These are phyloP conservation scores for Erythrophleum ivorense DNA, from an alignment of 331 rosid species.

Conservation along the genomic window DNA sequence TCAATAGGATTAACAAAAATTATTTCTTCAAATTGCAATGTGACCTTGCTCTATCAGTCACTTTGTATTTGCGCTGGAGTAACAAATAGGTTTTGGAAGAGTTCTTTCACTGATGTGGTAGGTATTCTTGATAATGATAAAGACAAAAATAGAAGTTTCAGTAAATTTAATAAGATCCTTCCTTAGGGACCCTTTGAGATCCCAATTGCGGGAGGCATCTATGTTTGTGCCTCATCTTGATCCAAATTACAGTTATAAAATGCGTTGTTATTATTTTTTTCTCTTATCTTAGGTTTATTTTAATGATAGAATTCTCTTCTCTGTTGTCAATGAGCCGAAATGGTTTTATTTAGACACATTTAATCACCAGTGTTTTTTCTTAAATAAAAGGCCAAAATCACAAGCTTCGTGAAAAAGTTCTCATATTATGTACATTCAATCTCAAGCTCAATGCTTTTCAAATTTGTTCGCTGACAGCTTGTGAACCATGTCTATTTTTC, in stretches of 20 bases:
- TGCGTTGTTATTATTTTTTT: neutral
- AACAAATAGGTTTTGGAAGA: neutral
- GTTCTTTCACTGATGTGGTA: neutral
- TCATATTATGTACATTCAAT: neutral
- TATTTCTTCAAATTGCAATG: conserved; percentile 14
- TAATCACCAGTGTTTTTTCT: no score
- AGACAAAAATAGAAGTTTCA: conserved; percentile 9
- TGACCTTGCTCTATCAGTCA: conserved; percentile 10
- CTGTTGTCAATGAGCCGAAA: conserved; percentile 6
- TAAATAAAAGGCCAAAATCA: neutral
- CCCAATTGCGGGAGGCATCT: neutral
- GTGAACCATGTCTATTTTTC: conserved; percentile 94
- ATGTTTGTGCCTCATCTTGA: conserved; percentile 28
- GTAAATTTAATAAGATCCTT: conserved; percentile 27
- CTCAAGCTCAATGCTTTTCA: conserved; percentile 25
- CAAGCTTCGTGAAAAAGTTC: neutral
- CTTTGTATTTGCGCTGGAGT: conserved; percentile 19
- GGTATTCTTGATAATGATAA: neutral
- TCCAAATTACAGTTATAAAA: neutral
- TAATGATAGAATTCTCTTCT: neutral
- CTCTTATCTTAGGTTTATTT: neutral
- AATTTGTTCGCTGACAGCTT: conserved; percentile 57
- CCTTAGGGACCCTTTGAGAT: conserved; percentile 1
- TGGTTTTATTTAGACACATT: conserved; percentile 1
- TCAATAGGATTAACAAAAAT: conserved; percentile 12